phyloP scores from a whole-genome alignment of 1,139 yeast species.

The Nakaseomyces sp. region DNA sequence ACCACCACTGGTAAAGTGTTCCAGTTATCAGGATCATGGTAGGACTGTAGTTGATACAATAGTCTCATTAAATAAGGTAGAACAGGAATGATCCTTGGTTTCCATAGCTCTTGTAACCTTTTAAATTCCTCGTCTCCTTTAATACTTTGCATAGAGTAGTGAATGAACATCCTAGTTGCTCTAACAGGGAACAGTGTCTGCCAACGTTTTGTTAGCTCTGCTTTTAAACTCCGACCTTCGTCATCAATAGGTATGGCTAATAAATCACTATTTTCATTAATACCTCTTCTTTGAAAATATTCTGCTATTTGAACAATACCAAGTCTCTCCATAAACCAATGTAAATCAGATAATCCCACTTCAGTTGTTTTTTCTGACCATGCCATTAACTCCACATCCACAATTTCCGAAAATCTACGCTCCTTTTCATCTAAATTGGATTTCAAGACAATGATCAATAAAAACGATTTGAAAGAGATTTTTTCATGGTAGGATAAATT shows the following conservation, averaged over 20 bases:
- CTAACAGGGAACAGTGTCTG: constrained; percentile 89
- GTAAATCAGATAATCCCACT: constrained; percentile 78
- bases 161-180: constrained; percentile 90
- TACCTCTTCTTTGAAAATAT: constrained; percentile 76
- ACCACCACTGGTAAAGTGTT: constrained; percentile 76
- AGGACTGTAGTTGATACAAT: constrained; percentile 83
- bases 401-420: constrained; percentile 73
- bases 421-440: constrained; percentile 63
- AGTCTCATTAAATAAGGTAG: constrained; percentile 84
- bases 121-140: constrained; percentile 68
- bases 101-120: constrained; percentile 73
- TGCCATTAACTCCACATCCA: constrained; percentile 82
- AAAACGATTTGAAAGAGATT: constrained; percentile 85
- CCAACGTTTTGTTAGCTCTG: constrained; percentile 82
- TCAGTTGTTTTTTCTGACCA: constrained; percentile 93
- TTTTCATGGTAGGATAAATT: constrained; percentile 84
- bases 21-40: constrained; percentile 93
- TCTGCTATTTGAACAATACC: constrained; percentile 92
- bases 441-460: constrained; percentile 84
- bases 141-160: constrained; percentile 87
- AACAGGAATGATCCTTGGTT: constrained; percentile 85
- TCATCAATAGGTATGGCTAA: constrained; percentile 82
- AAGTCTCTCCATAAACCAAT: constrained; percentile 96
- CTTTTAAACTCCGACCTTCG: constrained; percentile 68
- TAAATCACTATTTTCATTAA: constrained; percentile 66